Base-by-base conservation (phyloP, 176 grass and related monocot species). In the Rhipidocladum racemiflorum region DNA sequence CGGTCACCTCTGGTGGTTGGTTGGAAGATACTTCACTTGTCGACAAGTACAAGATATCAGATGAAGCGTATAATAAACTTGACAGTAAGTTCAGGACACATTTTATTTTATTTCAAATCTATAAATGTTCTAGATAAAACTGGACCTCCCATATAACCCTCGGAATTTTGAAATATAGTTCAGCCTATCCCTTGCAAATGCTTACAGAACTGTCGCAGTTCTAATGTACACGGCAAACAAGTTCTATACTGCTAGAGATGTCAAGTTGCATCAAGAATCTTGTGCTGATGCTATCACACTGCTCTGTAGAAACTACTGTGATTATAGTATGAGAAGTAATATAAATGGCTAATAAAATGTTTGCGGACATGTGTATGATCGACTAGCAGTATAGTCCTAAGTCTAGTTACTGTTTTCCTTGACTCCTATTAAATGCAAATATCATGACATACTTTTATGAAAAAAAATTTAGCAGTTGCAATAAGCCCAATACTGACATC, bases 11-110 rank as follows among this genome's bases (percentile, higher is more conserved):
- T 13, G 92, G 95, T 30, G 95, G 95, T 15, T 98, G 95, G 95
- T 86, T 98, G 87, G 92, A 98, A 57, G 92, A 98, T 82, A 95
- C 87, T n/a, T 98, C 95, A 54, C 92, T 98, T 60, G 92, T 98
- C 6, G 90, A 98, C 7, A 98, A 98, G 82, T 98, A 95, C 51
- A 91, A 60, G 21, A 98, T 98, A 1, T 98, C 95, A 4, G 95
- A 98, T 44, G 95, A 98, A 64, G 88, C 92, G 7, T 98, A 98
- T 28, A 80, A 87, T 85, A 98, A 95, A 43, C 90, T 95, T 45
- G 85, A 86, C 76, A 85, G 95, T 98, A 80, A 88, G 88, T 72
- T 51, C 23, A 17, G n/a, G 10, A 3, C 11, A 1, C 21, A 10
- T 21, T 53, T 39, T 45, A 34, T n/a, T 29, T 64, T 57, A 25